Base-by-base conservation (phyloP, 2,329 filamentous ascomycete genomes). In the Claviceps digitariae region DNA sequence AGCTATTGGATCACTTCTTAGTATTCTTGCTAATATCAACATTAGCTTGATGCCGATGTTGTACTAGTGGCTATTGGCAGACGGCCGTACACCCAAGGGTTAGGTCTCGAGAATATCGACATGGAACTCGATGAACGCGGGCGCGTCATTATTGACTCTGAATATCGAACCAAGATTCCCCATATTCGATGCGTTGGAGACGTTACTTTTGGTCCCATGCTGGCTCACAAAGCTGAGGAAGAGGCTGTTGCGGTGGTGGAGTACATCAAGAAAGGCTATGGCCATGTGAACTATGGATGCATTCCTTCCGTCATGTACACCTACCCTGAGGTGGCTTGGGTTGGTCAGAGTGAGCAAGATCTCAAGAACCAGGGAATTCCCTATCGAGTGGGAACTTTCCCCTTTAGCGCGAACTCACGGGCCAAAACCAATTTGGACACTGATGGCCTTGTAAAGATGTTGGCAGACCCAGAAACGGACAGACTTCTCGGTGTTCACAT, bases 261-360 rank as follows among this genome's bases (percentile, higher is more conserved):
- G 74, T 97, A 90, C 78, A 93, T 98, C 73, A 91, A 88, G 76
- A 97, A 97, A 79, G 90, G 90, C 60, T 86, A 94, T 72, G 93
- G 93, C 55, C 93, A 98, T 72, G 93, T 98, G 74, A 98, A 98
- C 84, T 98, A 98, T 75, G 88, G 83, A 65, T 88, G 86, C 70
- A 98, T 98, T 67, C 93, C 93, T 60, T 93, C 88, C 36, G 93
- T 98, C 74, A 98, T 98, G 93, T 98, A 98, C 81, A 97, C 93
- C 12, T 86, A 96, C 75, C 93, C 93, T 36, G 93, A 98, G 72
- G 93, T 97, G 60, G 90, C 93, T 38, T 98, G 93, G 93, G 93
- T 98, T 48, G 93, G 93, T 55, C 90, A 96, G 77, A 96, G 84
- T 70, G 93, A 98, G 77, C 86, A 91, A 68, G 93, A 98, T 62